Evolutionary conservation across 257 asterid species (phyloP).

Genomic region (Petunia axillaris): DNA sequence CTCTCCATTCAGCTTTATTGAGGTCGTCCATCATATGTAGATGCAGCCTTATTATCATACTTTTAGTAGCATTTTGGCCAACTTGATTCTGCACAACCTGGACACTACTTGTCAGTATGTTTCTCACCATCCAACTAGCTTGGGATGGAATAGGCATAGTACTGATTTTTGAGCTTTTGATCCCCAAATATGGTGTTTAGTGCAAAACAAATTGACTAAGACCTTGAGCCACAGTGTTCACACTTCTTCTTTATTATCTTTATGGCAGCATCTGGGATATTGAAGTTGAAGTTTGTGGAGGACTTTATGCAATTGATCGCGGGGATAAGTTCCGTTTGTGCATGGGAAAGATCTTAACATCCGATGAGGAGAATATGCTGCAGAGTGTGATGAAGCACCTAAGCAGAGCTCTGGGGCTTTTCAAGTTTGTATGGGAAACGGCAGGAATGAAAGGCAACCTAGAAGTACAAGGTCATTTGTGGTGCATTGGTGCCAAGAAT

Average conservation of each 20-base stretch:
- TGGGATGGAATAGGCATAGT: no score
- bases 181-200: slow-evolving; percentile 34
- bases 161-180: no score
- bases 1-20: no score
- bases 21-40: no score
- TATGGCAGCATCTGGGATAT: slow-evolving; percentile 59
- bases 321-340: slow-evolving; percentile 58
- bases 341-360: slow-evolving; percentile 78
- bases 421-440: slow-evolving; percentile 84
- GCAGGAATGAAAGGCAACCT: slow-evolving; percentile 76
- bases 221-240: slow-evolving; percentile 72
- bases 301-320: slow-evolving; percentile 47
- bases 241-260: slow-evolving; percentile 71
- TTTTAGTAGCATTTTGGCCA: no score
- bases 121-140: no score
- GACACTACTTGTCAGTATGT: no score
- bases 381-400: slow-evolving; percentile 69
- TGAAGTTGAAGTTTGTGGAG: slow-evolving; percentile 85
- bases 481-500: slow-evolving; percentile 78
- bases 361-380: slow-evolving; percentile 60
- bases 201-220: slow-evolving; percentile 68
- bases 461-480: slow-evolving; percentile 87
- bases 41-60: no score
- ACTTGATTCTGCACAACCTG: no score
- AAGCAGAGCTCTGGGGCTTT: slow-evolving; percentile 70